Percentiles rank a stretch among this genome's conserved stretches.
phyloP scores from a whole-genome alignment of 2,329 filamentous ascomycete genomes.

The Cladophialophora yegresii region DNA sequence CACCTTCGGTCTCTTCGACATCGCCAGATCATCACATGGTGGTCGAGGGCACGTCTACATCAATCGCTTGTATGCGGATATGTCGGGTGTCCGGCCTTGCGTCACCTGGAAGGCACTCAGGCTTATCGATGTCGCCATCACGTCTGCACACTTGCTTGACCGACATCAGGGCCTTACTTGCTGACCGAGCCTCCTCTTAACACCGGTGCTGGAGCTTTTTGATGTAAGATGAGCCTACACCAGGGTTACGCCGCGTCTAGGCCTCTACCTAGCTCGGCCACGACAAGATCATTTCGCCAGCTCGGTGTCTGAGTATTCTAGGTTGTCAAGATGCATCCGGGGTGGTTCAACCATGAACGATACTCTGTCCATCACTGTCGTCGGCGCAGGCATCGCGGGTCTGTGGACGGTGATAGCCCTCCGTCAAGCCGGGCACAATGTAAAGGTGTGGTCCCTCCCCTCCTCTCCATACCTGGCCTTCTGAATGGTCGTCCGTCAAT shows the following conservation, averaged over 20 bases:
- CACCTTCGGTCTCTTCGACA: neutral
- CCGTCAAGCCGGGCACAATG: slow-evolving; percentile 5
- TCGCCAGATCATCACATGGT: neutral
- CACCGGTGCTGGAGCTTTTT: neutral
- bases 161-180: neutral
- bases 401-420: slow-evolving; percentile 8
- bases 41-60: neutral
- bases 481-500: neutral
- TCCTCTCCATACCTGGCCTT: too few species aligned
- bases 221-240: neutral
- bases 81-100: neutral
- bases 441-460: neutral
- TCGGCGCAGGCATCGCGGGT: slow-evolving; percentile 7
- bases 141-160: neutral
- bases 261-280: neutral
- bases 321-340: neutral
- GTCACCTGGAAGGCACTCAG: neutral
- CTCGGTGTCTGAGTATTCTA: neutral
- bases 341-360: neutral
- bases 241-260: neutral
- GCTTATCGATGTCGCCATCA: neutral
- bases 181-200: neutral
- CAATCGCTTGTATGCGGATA: neutral
- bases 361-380: neutral
- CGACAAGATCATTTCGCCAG: neutral